Percentiles rank a stretch among this genome's conserved stretches.
Evolutionary conservation across 129 eudicot genomes (phyloP).

Genomic region (Glebionis coronaria): DNA sequence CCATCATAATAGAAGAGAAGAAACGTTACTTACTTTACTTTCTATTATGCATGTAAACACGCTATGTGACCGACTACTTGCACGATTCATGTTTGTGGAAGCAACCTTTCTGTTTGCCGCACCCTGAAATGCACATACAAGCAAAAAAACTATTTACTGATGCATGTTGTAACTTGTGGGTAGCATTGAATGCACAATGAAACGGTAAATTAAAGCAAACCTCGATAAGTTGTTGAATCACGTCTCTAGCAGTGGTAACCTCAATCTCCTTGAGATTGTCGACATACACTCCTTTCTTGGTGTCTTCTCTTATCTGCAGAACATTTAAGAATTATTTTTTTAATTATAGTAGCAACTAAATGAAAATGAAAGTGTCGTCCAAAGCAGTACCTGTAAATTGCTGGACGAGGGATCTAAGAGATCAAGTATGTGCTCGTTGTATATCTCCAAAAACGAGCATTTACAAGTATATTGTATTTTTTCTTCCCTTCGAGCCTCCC

Average conservation of each 20-base stretch:
- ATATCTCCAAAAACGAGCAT: conserved; percentile 95
- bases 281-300: conserved; percentile 88
- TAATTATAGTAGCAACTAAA: conserved; percentile 10
- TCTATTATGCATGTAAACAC: conserved; percentile 92
- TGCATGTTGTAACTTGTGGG: too few species aligned
- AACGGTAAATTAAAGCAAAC: conserved; percentile 33
- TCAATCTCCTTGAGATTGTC: conserved; percentile 86
- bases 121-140: conserved; percentile 51
- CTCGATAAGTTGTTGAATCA: conserved; percentile 93
- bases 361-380: background rate
- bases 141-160: too few species aligned
- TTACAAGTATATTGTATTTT: conserved; percentile 77
- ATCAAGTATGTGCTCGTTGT: conserved; percentile 95
- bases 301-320: conserved; percentile 91
- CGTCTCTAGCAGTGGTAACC: conserved; percentile 91
- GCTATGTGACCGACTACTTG: conserved; percentile 99
- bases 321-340: conserved; percentile 1
- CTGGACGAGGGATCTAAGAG: conserved; percentile 83
- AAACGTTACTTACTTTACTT: conserved; percentile 65
- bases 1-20: background rate
- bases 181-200: background rate
- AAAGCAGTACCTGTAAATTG: conserved; percentile 70
- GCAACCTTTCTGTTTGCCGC: conserved; percentile 97
- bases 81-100: conserved; percentile 96
- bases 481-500: conserved; percentile 93